Conservation (phyloP, 192 early-diverging fungal species). For the Gonapodya prolifera region DNA sequence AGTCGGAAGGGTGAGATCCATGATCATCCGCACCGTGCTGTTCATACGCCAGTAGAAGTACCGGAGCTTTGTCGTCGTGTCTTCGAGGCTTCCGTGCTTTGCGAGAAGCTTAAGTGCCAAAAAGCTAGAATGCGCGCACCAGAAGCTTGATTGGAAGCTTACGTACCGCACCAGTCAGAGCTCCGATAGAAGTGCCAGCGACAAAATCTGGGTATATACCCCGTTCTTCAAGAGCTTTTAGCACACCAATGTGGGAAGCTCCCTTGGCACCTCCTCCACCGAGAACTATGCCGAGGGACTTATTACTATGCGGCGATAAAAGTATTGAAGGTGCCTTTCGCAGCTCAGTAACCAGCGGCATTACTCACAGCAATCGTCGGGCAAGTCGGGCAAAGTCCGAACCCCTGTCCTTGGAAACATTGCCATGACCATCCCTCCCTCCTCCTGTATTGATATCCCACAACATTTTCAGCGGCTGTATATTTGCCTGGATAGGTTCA, state of each 20-base stretch:
- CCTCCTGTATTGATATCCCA: neutral
- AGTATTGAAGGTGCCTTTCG: too few relatives aligned
- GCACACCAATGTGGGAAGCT: slow-evolving; percentile 79
- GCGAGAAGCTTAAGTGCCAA: neutral
- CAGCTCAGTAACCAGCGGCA: too few relatives aligned
- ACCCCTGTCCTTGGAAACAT: too few relatives aligned
- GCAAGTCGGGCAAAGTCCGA: slow-evolving; percentile 61
- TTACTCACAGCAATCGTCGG: slow-evolving; percentile 57
- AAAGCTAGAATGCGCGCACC: neutral
- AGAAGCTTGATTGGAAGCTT: neutral
- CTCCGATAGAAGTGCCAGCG: slow-evolving; percentile 91
- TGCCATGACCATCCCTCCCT: too few relatives aligned
- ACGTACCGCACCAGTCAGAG: slow-evolving; percentile 62
- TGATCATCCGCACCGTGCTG: slow-evolving; percentile 70
- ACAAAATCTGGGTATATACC: slow-evolving; percentile 95
- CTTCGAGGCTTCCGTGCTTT: neutral
- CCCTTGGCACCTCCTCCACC: slow-evolving; percentile 96
- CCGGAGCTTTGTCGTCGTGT: neutral
- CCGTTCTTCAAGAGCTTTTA: slow-evolving; percentile 87
- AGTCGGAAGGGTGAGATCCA: slow-evolving; percentile 91
- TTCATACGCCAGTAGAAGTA: slow-evolving; percentile 26
- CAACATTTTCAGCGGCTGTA: neutral
- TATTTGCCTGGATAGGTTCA: too few relatives aligned
- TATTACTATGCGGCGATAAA: slow-evolving; percentile 40
- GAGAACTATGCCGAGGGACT: slow-evolving; percentile 83